Base-by-base conservation (phyloP, 345 rosid genomes). In the Firmiana major region DNA sequence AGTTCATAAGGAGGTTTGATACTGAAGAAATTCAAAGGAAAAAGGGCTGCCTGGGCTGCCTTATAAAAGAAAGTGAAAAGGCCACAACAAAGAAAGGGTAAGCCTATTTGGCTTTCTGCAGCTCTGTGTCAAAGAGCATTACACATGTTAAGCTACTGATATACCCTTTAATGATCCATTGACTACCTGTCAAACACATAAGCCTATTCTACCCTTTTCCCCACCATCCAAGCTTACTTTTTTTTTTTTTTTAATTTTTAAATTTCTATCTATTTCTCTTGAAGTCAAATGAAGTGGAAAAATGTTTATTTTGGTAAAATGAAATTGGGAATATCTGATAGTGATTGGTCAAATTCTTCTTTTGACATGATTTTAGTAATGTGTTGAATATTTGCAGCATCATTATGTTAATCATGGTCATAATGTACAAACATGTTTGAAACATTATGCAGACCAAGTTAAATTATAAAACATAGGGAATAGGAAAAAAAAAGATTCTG, bases 11-110 rank as follows among this genome's bases (percentile, higher is more conserved):
- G 53, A 59, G 71, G 58, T 4, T 68, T 59, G 73, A 46, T 49
- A 72, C 19, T 46, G 81, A 54, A 77, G 81, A 79, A 71, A 80
- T 78, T 63, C 68, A 72, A 65, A 75, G 82, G 75, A 28, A 51
- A 75, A 78, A 62, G 80, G 69, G 64, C 64, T 68, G 80, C 68
- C 81, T 74, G 84, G 75, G 79, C 74, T 75, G 77, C 81, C 73
- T 75, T 78, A 49, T 9, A 83, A 81, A 74, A 78, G 81, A 79
- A 82, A 80, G 81, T 65, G 68, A 43, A 79, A 80, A 77, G 79
- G 71, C 66, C 76, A 80, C 71, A 79, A 59, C 53, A 75, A 59
- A 58, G 60, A 43, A 74, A 65, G 79, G 76, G 82, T 21, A 81
- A 75, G 58, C 19, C 26, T 36, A 49, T 45, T 78, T 53, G 78